phyloP scores from a whole-genome alignment of 1,139 yeast species.

The Zygosaccharomyces sapae region DNA sequence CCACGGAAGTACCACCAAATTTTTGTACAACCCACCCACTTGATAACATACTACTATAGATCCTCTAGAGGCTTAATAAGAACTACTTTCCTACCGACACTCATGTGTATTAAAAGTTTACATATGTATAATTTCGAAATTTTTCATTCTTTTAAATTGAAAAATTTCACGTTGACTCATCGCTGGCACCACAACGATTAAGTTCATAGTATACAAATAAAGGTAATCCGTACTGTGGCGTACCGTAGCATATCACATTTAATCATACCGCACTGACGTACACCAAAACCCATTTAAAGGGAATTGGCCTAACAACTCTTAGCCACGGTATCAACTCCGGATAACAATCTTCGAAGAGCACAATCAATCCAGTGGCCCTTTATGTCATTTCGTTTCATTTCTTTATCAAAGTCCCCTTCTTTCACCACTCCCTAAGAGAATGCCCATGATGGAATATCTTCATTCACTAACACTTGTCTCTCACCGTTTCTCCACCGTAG shows the following conservation, averaged over 20 bases:
- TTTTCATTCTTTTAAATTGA: neutral
- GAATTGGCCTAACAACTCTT: too few relatives aligned
- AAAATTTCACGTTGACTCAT: constrained; percentile 7
- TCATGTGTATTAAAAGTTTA: neutral
- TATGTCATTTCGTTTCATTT: too few relatives aligned
- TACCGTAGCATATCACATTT: neutral
- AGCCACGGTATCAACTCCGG: neutral
- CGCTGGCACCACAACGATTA: constrained; percentile 1
- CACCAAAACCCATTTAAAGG: too few relatives aligned
- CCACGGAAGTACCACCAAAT: constrained; percentile 98
- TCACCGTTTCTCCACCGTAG: constrained; percentile 12
- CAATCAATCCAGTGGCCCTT: neutral
- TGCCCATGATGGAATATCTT: constrained; percentile 12
- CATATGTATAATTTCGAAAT: neutral
- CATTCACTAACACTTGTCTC: constrained; percentile 1
- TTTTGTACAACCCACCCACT: constrained; percentile 80
- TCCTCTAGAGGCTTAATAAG: neutral
- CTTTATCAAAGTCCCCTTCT: neutral
- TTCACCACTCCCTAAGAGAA: neutral
- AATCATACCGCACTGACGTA: neutral
- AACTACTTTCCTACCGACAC: neutral
- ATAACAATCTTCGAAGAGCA: neutral
- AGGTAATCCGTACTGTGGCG: neutral
- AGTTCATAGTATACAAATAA: neutral
- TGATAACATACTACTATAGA: neutral